Evolutionary conservation across 768 basidiomycete species (phyloP), one percentile per base, ranked within the genome.

Genomic region (Candolleomyces eurysporus): DNA sequence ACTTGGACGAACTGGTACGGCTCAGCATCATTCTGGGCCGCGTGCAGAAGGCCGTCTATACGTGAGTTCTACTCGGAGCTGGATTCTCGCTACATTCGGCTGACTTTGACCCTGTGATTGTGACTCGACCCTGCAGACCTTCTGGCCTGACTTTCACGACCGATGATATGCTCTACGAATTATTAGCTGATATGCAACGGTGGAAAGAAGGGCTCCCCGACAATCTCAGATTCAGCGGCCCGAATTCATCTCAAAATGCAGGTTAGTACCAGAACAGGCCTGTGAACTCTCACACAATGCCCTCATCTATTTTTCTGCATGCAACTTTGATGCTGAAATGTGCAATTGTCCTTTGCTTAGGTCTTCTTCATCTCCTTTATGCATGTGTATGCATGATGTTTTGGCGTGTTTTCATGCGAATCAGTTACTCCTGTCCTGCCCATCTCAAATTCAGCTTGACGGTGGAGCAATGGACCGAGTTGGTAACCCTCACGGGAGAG

Each of bases 371-470:
- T 73, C 74, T 98, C 57, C 80, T 94, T 45, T 95, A 92, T 72
- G 85, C 91, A 32, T 94, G 92, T 69, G 88, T 98, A 48, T 89
- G 88, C 66, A 97, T 98, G 87, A 91, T 98, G 73, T 96, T 97
- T 76, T 97, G 94, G 88, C 90, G 96, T 54, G 94, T 97, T 36
- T 98, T 98, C 79, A 96, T 98, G 93, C 86, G 96, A 56, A 94
- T 98, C 74, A 94, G 92, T 61, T 98, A 97, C 76, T 83, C 87
- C 19, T 91, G 92, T 69, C 95, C 96, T 9, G 85, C 85, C 11
- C 94, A 97, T 69, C 84, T 96, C 69, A 95, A 91, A 70, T 94
- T 96, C 67, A 82, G 84, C 43, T 75, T 96, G 64, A 91, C 88
- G 2, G 82, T 94, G 30, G 88, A 89, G 68, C 84, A 87, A 64